These are phyloP conservation scores for Blastocystis sp. DNA, from an alignment of 352 stramenopile genomes.

Conservation along the genomic window DNA sequence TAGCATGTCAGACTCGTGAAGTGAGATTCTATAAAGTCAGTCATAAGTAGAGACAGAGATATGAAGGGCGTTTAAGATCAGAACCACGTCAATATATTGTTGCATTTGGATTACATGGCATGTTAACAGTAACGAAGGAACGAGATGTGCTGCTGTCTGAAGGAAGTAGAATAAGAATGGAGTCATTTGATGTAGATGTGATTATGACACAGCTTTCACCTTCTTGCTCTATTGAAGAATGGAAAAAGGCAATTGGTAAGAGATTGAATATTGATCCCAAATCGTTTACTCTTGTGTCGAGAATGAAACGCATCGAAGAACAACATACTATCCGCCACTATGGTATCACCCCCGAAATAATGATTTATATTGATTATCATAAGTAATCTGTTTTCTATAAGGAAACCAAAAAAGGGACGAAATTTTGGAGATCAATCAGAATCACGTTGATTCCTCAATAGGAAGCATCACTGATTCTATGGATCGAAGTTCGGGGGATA, in stretches of 20 bases:
- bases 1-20: neutral
- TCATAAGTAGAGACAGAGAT: neutral
- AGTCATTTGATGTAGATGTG: conserved; percentile 1
- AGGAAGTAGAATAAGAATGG: neutral
- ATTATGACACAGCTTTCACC: conserved; percentile 14
- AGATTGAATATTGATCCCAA: neutral
- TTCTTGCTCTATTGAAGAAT: conserved; percentile 49
- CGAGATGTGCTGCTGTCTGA: neutral
- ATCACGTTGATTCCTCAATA: neutral
- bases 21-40: neutral
- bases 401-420: neutral
- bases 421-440: neutral
- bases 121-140: neutral
- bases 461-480: neutral
- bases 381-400: neutral
- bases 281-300: conserved; percentile 4
- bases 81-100: neutral
- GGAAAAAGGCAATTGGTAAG: neutral
- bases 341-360: conserved; percentile 14
- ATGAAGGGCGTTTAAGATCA: neutral
- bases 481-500: neutral
- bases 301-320: neutral
- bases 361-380: conserved; percentile 35
- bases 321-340: conserved; percentile 47
- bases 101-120: neutral